Conservation (phyloP, 495 filamentous ascomycete genomes). For the Annulohypoxylon maeteangense region DNA sequence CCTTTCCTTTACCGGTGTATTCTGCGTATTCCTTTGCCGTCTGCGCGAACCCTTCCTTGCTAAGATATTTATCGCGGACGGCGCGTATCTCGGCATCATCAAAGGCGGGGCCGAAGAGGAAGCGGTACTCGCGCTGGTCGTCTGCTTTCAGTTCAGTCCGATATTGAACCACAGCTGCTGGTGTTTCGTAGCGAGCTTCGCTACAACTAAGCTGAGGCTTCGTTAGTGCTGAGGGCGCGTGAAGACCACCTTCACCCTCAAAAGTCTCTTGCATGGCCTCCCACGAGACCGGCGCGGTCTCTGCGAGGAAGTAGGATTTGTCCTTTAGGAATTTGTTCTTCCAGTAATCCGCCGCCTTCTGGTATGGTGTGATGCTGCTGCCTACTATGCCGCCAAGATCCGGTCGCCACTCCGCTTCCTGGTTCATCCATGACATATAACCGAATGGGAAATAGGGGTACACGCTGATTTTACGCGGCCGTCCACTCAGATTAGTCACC, state of each 20-base stretch:
- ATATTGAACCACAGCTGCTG: conserved; percentile 65
- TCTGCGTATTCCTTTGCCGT: conserved; percentile 57
- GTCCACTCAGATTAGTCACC: conserved; percentile 61
- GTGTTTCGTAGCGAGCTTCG: conserved; percentile 66
- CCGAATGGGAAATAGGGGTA: conserved; percentile 68
- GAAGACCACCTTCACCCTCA: conserved; percentile 66
- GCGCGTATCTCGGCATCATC: conserved; percentile 60
- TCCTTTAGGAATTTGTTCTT: conserved; percentile 68
- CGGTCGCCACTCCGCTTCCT: conserved; percentile 61
- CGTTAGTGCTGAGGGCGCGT: conserved; percentile 58
- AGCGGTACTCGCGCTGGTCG: conserved; percentile 61
- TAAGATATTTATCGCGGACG: conserved; percentile 62
- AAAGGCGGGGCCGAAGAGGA: conserved; percentile 64
- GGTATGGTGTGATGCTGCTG: conserved; percentile 65
- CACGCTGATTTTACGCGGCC: conserved; percentile 59
- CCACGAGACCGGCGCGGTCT: conserved; percentile 62
- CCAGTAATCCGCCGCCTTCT: conserved; percentile 65
- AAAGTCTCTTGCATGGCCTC: conserved; percentile 62
- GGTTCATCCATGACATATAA: conserved; percentile 72
- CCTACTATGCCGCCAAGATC: conserved; percentile 61
- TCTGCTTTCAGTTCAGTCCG: conserved; percentile 51
- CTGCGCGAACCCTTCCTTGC: conserved; percentile 58
- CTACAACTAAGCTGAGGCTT: conserved; percentile 51
- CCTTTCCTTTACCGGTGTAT: conserved; percentile 61
- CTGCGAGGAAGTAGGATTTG: conserved; percentile 67